A percentile compares a stretch with the other conserved stretches of the same genome.
phyloP scores from a whole-genome alignment of 805 yeast genomes.

The Wickerhamomyces sydowiorum region DNA sequence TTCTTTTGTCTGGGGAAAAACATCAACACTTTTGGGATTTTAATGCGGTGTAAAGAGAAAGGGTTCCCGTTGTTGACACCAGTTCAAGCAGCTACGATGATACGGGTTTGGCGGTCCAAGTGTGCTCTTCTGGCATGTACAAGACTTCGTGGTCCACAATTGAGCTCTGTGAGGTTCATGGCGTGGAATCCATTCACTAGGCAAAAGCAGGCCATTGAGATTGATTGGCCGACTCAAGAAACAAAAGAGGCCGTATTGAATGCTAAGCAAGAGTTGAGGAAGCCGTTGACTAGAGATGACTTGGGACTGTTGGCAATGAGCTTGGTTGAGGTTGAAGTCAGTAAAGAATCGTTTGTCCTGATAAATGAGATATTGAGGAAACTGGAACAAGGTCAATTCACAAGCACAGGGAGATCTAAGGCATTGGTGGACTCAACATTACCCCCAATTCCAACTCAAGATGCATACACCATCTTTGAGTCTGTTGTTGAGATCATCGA shows the following conservation, averaged over 20 bases:
- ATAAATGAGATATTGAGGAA: constrained; percentile 15
- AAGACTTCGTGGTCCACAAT: background rate
- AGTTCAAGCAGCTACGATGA: too few relatives aligned
- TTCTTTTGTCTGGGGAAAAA: too few relatives aligned
- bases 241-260: constrained; percentile 3
- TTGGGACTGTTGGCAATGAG: constrained; percentile 2
- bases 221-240: background rate
- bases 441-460: constrained; percentile 6
- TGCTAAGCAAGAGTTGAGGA: constrained; percentile 9
- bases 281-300: background rate
- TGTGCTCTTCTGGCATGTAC: too few relatives aligned
- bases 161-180: background rate
- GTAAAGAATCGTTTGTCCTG: constrained; percentile 2
- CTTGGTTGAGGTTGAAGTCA: background rate
- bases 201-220: background rate
- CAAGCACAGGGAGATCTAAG: background rate
- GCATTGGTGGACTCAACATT: constrained; percentile 1
- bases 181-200: constrained; percentile 8
- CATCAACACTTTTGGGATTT: background rate
- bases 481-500: constrained; percentile 7
- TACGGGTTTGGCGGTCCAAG: too few relatives aligned
- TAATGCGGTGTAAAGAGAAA: background rate
- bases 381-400: constrained; percentile 4
- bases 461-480: constrained; percentile 6
- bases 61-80: too few relatives aligned